Evolutionary conservation across 768 basidiomycete species (phyloP), one percentile per base, ranked within the genome.

Genomic region (Leccinellum albellum): DNA sequence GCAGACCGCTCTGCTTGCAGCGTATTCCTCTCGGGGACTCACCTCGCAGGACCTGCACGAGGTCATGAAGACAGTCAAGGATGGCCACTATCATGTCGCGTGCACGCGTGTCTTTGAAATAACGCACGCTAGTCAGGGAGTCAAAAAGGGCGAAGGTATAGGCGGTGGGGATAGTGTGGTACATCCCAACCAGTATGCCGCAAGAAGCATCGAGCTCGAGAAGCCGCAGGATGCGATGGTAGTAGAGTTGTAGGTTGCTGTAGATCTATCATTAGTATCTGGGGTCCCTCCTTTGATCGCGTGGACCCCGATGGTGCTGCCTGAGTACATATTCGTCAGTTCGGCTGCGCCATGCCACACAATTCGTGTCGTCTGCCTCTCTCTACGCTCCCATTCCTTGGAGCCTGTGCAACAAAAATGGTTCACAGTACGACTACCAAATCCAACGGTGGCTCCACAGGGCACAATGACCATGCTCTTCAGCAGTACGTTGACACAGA

Each of bases 101-200:
- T 99, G 97, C 74, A 98, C 97, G 9, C 82, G 95, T 23, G 93
- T 98, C 21, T 99, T 94, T 72, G 97, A 99, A 75, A 80, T 97
- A 28, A 97, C 94, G 24, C 96, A 98, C 70, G 75, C 78, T 23
- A 70, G 71, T 20, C 75, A 71, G 58, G 85, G 88, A 9, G 85
- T 96, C 50, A 87, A 83, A 74, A 95, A 91, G 70, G 94, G 94
- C 2, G 92, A 97, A 14, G 97, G 96, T 0, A 64, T 95, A 45
- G 91, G 92, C 8, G 81, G 74, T 4, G 89, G 91, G 1, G 95
- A 97, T 66, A 89, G 84, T 58, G 89, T 98, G 23, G 89, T 86
- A 10, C 97, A 99, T 74, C 97, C 97, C 10, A 99, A 99, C 70
- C 88, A 93, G 64, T 91, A 91, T 61, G 86, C 86, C 0, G 79